phyloP scores from a whole-genome alignment of 352 stramenopile species.

The Phytophthora melonis region DNA sequence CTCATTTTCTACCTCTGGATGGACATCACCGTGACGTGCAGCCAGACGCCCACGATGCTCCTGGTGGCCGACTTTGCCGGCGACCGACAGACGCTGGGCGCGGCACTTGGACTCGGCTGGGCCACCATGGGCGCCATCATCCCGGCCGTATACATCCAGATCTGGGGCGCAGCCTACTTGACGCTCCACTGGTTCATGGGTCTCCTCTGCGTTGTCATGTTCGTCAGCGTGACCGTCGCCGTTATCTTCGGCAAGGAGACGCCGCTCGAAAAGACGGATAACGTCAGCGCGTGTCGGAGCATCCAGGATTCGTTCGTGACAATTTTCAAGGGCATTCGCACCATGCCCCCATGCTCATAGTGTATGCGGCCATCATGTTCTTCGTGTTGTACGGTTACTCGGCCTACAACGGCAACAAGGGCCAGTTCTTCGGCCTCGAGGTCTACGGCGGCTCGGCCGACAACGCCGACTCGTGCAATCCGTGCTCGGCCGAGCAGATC shows the following conservation, averaged over 20 bases:
- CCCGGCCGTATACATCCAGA: slow-evolving; percentile 48
- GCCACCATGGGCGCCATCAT: slow-evolving; percentile 43
- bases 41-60: slow-evolving; percentile 42
- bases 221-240: slow-evolving; percentile 29
- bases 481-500: slow-evolving; percentile 42
- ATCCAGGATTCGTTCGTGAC: slow-evolving; percentile 41
- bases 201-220: slow-evolving; percentile 50
- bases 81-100: slow-evolving; percentile 46
- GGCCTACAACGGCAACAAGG: slow-evolving; percentile 75
- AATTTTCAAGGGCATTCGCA: slow-evolving; percentile 49
- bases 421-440: slow-evolving; percentile 51
- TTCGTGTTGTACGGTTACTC: slow-evolving; percentile 65
- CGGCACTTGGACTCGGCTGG: slow-evolving; percentile 38
- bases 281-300: slow-evolving; percentile 22
- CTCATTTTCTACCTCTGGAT: slow-evolving; percentile 60
- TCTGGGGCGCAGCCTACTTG: slow-evolving; percentile 49
- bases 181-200: slow-evolving; percentile 48
- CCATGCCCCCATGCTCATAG: slow-evolving; percentile 46
- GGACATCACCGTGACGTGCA: slow-evolving; percentile 56
- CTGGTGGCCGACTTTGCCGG: slow-evolving; percentile 56
- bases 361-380: slow-evolving; percentile 61
- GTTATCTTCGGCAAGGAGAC: slow-evolving; percentile 52
- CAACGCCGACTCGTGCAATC: slow-evolving; percentile 37
- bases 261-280: slow-evolving; percentile 29
- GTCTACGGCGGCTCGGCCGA: slow-evolving; percentile 43